Evolutionary conservation across 345 rosid genomes (phyloP), one percentile per base, ranked within the genome.

Genomic region (Clausena lansium): DNA sequence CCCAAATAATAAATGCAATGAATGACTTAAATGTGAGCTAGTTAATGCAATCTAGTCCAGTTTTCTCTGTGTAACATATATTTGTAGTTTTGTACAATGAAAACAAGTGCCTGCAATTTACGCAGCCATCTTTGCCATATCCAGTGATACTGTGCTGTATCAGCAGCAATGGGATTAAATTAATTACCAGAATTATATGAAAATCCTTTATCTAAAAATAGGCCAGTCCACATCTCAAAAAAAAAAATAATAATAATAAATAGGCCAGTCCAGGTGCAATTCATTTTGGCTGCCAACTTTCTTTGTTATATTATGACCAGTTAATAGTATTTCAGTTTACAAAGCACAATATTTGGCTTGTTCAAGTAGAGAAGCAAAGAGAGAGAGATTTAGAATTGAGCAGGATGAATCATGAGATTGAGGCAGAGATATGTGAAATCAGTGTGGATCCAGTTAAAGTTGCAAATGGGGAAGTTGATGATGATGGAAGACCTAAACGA

Each of bases 401-500:
- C 50, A 20, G 7, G 36, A 39, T 4, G 25, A 55, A 22, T 10
- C 25, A 64, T 13, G 73, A 73, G 14, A 24, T 33, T 50, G 57
- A 50, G 25, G 38, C 24, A n/a, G 36, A 35, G 24, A 55, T 19
- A 5, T 74, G 52, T 57, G 73, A 73, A 22, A 38, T 58, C 45
- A 59, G 33, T 36, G 14, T 59, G 55, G 75, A 27, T 58, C 33
- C 55, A 60, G 14, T 36, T 54, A 47, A 24, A 61, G 36, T 35
- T 75, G 57, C 41, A 27, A 63, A 74, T 6, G 50, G 30, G 33
- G 78, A 80, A 73, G 36, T 73, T 15, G 82, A 79, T 9, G 78
- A 79, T 35, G 78, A 67, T 74, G 82, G 75, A 70, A 79, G 33
- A 60, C 14, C 70, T 52, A 67, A 15, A 58, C 67, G 81, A 72